These are phyloP conservation scores for Cicer bijugum DNA, from an alignment of 306 rosid species.

Conservation along the genomic window DNA sequence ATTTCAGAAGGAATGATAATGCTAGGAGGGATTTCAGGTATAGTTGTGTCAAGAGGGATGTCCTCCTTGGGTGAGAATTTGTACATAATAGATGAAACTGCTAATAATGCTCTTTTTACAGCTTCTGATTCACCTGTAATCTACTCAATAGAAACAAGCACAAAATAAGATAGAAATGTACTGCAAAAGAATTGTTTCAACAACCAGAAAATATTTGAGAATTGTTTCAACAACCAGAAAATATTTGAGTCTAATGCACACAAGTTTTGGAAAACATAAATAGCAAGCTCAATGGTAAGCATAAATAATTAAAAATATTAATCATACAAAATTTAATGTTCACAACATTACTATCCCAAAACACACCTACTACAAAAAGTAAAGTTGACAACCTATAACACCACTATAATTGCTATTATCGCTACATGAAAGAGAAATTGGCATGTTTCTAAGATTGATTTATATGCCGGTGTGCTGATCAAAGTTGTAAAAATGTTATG, in stretches of 20 bases:
- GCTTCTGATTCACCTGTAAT: conserved; percentile 82
- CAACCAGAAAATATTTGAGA: not conserved
- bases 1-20: conserved; percentile 89
- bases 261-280: not conserved
- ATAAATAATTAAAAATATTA: too few relatives aligned
- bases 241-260: not conserved
- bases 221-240: not conserved
- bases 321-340: not conserved
- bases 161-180: conserved; percentile 3
- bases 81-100: conserved; percentile 93
- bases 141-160: conserved; percentile 56
- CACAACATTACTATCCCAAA: not conserved
- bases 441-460: conserved; percentile 16
- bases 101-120: conserved; percentile 79
- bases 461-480: not conserved
- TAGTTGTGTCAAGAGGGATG: conserved; percentile 79
- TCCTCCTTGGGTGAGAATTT: conserved; percentile 84
- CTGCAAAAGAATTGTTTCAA: conserved; percentile 30
- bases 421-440: not conserved
- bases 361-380: not conserved
- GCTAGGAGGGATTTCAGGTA: conserved; percentile 70
- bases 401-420: not conserved
- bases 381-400: conserved; percentile 4
- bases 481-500: conserved; percentile 6
- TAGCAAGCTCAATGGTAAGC: too few relatives aligned